These are phyloP conservation scores for Isatis lusitanica DNA, from an alignment of 441 rosid species.

Conservation along the genomic window DNA sequence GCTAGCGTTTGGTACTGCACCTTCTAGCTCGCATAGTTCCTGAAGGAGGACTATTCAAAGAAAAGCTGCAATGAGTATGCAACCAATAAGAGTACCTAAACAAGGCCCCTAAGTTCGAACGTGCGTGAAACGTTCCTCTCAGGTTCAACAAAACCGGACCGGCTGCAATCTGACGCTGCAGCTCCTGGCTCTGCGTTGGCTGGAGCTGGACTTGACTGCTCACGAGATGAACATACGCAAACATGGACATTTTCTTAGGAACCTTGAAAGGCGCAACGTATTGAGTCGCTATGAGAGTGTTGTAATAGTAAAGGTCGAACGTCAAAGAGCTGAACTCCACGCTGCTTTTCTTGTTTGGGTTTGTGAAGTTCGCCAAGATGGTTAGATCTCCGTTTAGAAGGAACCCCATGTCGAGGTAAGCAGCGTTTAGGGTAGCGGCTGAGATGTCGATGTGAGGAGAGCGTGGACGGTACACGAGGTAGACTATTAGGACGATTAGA, in stretches of 20 bases:
- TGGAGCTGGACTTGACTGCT: constrained; percentile 76
- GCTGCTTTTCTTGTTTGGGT: constrained; percentile 69
- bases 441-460: constrained; percentile 65
- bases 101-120: constrained; percentile 62
- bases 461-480: constrained; percentile 83
- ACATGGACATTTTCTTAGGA: constrained; percentile 40
- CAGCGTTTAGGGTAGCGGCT: constrained; percentile 68
- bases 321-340: constrained; percentile 62
- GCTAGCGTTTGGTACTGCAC: constrained; percentile 77
- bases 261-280: constrained; percentile 62
- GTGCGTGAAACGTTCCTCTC: constrained; percentile 60
- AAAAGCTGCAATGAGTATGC: constrained; percentile 56
- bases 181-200: constrained; percentile 40
- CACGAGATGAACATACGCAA: constrained; percentile 52
- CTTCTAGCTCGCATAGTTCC: constrained; percentile 55
- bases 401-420: constrained; percentile 71
- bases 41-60: constrained; percentile 63
- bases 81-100: constrained; percentile 67
- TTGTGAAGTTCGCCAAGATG: constrained; percentile 72
- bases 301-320: constrained; percentile 69
- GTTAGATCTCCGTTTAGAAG: constrained; percentile 71
- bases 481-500: constrained; percentile 58
- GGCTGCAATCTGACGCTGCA: constrained; percentile 53
- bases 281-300: constrained; percentile 59
- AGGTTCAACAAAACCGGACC: constrained; percentile 52